phyloP scores from a whole-genome alignment of 257 asterid species.

The Fraxinus excelsior region DNA sequence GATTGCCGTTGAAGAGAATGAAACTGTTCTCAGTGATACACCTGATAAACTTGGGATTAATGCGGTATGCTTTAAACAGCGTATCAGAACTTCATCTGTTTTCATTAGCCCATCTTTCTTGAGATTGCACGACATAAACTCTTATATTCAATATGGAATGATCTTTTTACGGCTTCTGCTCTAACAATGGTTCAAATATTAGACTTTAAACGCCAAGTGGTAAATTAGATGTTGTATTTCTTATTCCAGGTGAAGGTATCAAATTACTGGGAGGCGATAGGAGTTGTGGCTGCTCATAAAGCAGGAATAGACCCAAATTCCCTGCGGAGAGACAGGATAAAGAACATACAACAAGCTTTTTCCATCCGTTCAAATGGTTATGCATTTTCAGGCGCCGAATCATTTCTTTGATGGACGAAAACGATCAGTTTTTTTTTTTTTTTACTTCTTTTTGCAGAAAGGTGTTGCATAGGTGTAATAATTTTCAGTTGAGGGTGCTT shows the following conservation, averaged over 20 bases:
- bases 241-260: conserved; percentile 63
- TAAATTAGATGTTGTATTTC: not conserved
- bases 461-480: not conserved
- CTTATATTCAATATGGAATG: not conserved
- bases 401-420: not conserved
- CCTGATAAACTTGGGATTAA: conserved; percentile 70
- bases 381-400: conserved; percentile 5
- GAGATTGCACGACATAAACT: too few relatives aligned
- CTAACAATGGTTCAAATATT: not conserved
- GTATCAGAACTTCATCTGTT: conserved; percentile 1
- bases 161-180: not conserved
- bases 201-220: not conserved
- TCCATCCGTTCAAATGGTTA: conserved; percentile 38
- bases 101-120: not conserved
- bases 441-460: not conserved
- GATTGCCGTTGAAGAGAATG: conserved; percentile 71
- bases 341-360: conserved; percentile 38
- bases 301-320: conserved; percentile 87
- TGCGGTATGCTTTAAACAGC: conserved; percentile 50
- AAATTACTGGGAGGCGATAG: conserved; percentile 95
- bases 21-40: conserved; percentile 73
- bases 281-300: conserved; percentile 85
- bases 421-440: not conserved
- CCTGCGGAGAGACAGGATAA: conserved; percentile 59
- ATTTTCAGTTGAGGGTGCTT: too few relatives aligned